Evolutionary conservation across 2,329 filamentous ascomycete species (phyloP), one percentile per base, ranked within the genome.

Genomic region (Cryoendolithus antarcticus): DNA sequence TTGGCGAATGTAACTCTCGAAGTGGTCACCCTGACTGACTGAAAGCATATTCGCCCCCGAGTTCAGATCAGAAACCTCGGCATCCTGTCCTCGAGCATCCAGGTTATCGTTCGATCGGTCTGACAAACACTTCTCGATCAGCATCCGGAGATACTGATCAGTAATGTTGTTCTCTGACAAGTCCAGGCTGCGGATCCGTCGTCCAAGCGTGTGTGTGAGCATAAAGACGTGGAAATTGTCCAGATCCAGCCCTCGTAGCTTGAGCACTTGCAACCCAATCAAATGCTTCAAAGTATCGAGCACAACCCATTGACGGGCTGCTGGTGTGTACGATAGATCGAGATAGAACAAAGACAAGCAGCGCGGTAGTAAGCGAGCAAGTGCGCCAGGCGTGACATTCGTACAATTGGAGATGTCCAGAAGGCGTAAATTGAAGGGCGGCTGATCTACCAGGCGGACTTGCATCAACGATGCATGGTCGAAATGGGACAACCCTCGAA

Each of bases 401-500:
- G 63, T 62, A 55, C 75, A 76, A 29, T 62, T 56, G 5, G 71
- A 70, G 7, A 74, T 74, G 45, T 76, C 61, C 6, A 79, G 58
- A 4, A 78, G 56, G 24, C 73, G 69, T 19, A 77, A 51, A 19
- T 19, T 19, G 15, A 19, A 19, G 15, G 15, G 15, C 15, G 15
- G 15, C 5, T 19, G 15, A 19, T 19, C 15, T 19, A 19, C 15
- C 50, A 19, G 15, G 15, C 15, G 15, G 15, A 19, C 15, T 19
- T 19, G 15, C 15, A 19, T 19, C 39, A 78, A 63, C 11, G 72
- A 64, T 43, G 67, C 66, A 51, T 79, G 73, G 41, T 79, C 75
- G 49, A 79, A 77, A 51, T 77, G 77, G 0, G 74, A 72, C 35
- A 78, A 55, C 24, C 65, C 66, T 10, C 72, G 67, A 8, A 77